These are phyloP conservation scores for Penicillium corylophilum DNA, from an alignment of 2,329 filamentous ascomycete genomes.

Conservation along the genomic window DNA sequence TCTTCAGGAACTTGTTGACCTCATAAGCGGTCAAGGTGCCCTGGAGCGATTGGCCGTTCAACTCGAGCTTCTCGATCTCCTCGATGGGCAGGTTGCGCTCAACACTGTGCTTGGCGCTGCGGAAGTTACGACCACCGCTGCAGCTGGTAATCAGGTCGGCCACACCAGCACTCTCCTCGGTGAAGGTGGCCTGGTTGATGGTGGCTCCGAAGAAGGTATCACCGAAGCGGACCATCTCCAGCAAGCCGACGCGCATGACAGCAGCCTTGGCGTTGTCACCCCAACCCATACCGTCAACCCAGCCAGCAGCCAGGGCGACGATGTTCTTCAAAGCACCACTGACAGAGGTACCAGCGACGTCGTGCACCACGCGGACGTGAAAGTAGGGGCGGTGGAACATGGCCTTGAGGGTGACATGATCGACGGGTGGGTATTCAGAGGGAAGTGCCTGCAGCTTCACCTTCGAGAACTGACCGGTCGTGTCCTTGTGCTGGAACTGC, in stretches of 20 bases:
- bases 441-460: slow-evolving; percentile 74
- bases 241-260: slow-evolving; percentile 90
- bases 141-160: slow-evolving; percentile 95
- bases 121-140: slow-evolving; percentile 88
- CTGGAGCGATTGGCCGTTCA: slow-evolving; percentile 97
- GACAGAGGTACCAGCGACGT: slow-evolving; percentile 95
- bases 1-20: slow-evolving; percentile 84
- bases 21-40: slow-evolving; percentile 89
- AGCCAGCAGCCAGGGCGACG: slow-evolving; percentile 89
- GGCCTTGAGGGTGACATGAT: slow-evolving; percentile 76
- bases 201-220: slow-evolving; percentile 87
- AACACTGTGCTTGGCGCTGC: slow-evolving; percentile 85
- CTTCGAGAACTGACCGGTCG: slow-evolving; percentile 65
- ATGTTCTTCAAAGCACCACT: slow-evolving; percentile 96
- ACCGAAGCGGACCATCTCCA: slow-evolving; percentile 96
- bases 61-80: slow-evolving; percentile 82
- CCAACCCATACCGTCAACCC: slow-evolving; percentile 93
- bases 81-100: slow-evolving; percentile 75
- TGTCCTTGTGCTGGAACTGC: slow-evolving; percentile 65
- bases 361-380: slow-evolving; percentile 88
- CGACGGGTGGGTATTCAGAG: slow-evolving; percentile 77
- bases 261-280: slow-evolving; percentile 99
- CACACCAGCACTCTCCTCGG: slow-evolving; percentile 92
- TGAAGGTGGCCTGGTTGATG: slow-evolving; percentile 81
- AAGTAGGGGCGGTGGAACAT: slow-evolving; percentile 97